These are phyloP conservation scores for Sambucus nigra DNA, from an alignment of 129 eudicot genomes.

Conservation along the genomic window DNA sequence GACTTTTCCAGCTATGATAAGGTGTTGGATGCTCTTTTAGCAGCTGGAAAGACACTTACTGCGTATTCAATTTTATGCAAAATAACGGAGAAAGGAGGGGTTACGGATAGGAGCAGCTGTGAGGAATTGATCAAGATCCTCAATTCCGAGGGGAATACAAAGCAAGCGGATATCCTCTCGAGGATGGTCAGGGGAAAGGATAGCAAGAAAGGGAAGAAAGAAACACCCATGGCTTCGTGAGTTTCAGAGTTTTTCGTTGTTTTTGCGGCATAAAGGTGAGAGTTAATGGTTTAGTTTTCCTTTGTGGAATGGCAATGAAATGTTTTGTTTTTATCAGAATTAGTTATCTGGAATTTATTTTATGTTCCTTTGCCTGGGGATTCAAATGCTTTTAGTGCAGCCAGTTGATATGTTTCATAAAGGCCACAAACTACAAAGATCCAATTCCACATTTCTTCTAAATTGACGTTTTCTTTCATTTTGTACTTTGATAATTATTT, in stretches of 20 bases:
- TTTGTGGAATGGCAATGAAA: constrained; percentile 4
- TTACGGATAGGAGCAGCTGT: constrained; percentile 48
- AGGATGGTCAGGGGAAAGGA: constrained; percentile 56
- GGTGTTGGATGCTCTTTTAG: constrained; percentile 76
- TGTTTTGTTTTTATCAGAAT: constrained; percentile 9
- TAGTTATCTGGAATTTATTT: constrained; percentile 18
- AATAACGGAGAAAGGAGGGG: constrained; percentile 73
- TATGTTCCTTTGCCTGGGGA: constrained; percentile 2
- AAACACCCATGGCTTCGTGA: constrained; percentile 27
- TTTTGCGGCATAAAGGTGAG: constrained; percentile 14
- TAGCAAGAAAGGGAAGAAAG: constrained; percentile 58
- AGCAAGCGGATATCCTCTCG: constrained; percentile 71
- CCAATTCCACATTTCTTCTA: too few relatives aligned
- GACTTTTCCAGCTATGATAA: constrained; percentile 59
- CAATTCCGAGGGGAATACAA: constrained; percentile 71
- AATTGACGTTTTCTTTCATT: too few relatives aligned
- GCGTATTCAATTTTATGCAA: constrained; percentile 81
- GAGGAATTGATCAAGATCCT: constrained; percentile 70
- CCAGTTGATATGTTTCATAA: too few relatives aligned
- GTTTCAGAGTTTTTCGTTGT: background rate
- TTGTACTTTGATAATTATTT: too few relatives aligned
- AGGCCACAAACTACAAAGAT: too few relatives aligned
- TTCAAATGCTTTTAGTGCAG: too few relatives aligned
- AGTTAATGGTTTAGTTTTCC: constrained; percentile 1
- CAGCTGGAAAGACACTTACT: constrained; percentile 78